Evolutionary conservation across 305 asterid genomes (phyloP), one percentile per base, ranked within the genome.

Genomic region (Rubia peregrina): DNA sequence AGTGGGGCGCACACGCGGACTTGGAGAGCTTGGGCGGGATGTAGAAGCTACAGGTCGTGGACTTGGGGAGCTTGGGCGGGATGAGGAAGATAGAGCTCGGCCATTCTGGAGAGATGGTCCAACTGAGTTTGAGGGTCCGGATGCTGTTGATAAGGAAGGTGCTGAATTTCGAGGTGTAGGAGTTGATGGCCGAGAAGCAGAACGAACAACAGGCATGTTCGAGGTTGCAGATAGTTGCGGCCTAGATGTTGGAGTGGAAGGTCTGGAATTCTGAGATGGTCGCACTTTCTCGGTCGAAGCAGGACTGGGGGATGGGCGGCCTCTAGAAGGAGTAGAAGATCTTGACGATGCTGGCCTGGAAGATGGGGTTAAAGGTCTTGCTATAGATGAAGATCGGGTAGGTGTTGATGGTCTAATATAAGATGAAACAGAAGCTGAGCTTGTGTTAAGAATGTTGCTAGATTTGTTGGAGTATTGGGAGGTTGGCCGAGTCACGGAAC

Each of bases 21-120:
- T 84, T 56, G 99, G 98, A 79, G 98, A 94, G 86, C 94, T 86
- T 64, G 98, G 99, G 68, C 99, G 91, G 76, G 99, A 91, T 75
- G 83, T 80, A 57, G 98, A 79, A 69, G 83, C 72, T 51, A 61
- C 75, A 77, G 80, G 73, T 55, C 94, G 90, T 74, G 94, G 90
- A 71, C 91, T 84, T 60, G 99, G 98, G 81, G 98, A 94, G 86
- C 94, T 86, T 61, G 98, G 99, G 69, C 99, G 91, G 75, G 99
- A 91, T 76, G 83, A 79, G 59, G 98, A 79, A 69, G 83, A 70
- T 51, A 61, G 75, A 77, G 80, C 75, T 49, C 94, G 91, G 51
- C 84, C 90, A 75, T 81, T 88, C 61, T 87, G 81, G 74, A 82
- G 81, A 73, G 82, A 70, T 61, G 90, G 92, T 19, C 81, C 85